Conservation (phyloP, 106 monocot genomes). For the Narthecium ossifragum region DNA sequence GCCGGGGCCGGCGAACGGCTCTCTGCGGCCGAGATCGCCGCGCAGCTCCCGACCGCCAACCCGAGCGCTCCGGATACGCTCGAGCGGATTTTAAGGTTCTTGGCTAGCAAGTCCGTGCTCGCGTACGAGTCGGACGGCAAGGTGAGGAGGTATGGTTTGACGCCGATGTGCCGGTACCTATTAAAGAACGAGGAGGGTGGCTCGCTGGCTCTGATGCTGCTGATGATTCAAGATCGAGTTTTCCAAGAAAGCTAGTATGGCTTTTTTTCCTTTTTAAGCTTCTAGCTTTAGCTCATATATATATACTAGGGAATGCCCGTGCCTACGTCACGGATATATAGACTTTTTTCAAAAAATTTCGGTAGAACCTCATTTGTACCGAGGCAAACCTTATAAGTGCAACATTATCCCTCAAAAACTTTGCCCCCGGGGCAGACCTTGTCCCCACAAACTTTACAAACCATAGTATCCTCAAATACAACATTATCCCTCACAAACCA, state of each 20-base stretch:
- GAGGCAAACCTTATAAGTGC: no score
- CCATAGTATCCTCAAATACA: no score
- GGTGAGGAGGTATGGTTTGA: constrained; percentile 1
- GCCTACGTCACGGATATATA: no score
- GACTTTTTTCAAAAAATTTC: no score
- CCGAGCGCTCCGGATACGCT: constrained; percentile 8
- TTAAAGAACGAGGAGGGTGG: constrained; percentile 1
- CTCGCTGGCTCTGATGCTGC: background rate
- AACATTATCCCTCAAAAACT: no score
- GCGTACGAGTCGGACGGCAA: constrained; percentile 3
- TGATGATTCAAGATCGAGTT: background rate
- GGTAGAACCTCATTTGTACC: no score
- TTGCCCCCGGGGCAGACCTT: no score
- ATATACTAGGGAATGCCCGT: no score
- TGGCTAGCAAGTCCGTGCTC: constrained; percentile 10
- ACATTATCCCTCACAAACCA: no score
- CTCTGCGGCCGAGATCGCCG: constrained; percentile 4
- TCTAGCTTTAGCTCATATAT: no score
- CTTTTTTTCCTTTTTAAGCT: background rate
- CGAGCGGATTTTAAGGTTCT: constrained; percentile 15
- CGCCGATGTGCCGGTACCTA: constrained; percentile 17
- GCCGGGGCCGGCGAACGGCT: background rate
- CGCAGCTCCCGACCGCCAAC: constrained; percentile 1
- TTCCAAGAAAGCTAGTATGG: background rate
- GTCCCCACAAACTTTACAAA: no score